Base-by-base conservation (phyloP, 139 green algal species). In the Spirogloea muscicola region DNA sequence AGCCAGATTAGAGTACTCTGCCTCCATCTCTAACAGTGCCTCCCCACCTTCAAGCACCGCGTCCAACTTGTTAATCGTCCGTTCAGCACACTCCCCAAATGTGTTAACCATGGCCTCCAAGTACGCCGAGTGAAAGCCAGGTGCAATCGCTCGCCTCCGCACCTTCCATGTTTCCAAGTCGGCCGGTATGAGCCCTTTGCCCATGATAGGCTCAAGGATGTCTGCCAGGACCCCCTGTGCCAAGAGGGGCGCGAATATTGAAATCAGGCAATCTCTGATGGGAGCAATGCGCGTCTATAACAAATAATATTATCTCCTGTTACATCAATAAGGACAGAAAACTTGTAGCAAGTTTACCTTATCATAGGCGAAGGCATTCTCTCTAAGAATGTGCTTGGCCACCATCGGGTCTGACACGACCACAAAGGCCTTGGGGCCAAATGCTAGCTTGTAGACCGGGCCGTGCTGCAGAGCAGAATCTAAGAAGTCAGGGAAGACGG, bases 171-270 rank as follows among this genome's bases (percentile, higher is more conserved):
- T 94, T 51, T 93, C 91, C 25, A 92, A 64, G 60, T 94, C 89
- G 21, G 90, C 90, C 13, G 94, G 94, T 76, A 98, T 98, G 48
- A 99, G 89, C 2, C 94, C 94, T 76, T 98, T 98, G 55, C 94
- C 94, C 94, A 99, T 99, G 89, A 99, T 98, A 58, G 94, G 93
- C 87, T 98, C 92, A 48, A 99, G 86, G 57, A 99, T 98, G 78
- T 99, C 94, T 13, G 94, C 93, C 76, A 99, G 86, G 39, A 98
- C 90, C 16, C 94, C 94, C 86, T 99, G 97, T 76, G 44, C 42
- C 0, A n/a, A n/a, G n/a, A n/a, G 44, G 44, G 13, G 44, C 44
- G 13, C 44, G 16, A n/a, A n/a, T n/a, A n/a, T n/a, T n/a, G n/a
- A n/a, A n/a, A n/a, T n/a, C n/a, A n/a, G n/a, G n/a, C n/a, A n/a